Base-by-base conservation (phyloP, 2,329 filamentous ascomycete species). In the Colletotrichum viniferum region DNA sequence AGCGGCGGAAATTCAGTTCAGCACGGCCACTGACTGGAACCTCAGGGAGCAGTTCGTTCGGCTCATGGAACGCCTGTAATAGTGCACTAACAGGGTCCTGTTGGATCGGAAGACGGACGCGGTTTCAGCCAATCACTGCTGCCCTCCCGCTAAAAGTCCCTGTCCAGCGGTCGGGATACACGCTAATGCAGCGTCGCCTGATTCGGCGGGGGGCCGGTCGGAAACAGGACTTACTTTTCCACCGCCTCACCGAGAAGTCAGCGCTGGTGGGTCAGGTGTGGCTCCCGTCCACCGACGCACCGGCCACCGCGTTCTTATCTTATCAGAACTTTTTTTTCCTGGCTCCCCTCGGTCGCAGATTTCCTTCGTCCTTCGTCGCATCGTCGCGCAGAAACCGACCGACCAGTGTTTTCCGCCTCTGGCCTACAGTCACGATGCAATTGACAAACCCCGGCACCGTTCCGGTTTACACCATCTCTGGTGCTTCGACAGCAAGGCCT, bases 401-500 rank as follows among this genome's bases (percentile, higher is more conserved):
- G 55, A 38, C 21, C 28, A 69, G 43, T 52, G 43, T 52, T 34
- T 66, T 38, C 58, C 52, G 66, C 18, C 69, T 16, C 21, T 26
- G 28, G 43, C 69, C 62, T 56, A 62, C 73, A 75, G 66, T 60
- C 63, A 76, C 78, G 76, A 96, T 96, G 95, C 95, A 96, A 88
- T 91, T 96, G 83, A 93, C 94, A 32, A 95, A 95, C 80, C 92
- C 95, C 78, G 95, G 95, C 77, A 90, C 93, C 60, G 94, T 98
- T 75, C 94, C 95, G 73, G 96, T 98, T 3, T 99, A 99, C 83
- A 98, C 97, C 70, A 95, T 99, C 81, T 96, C 96, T 48, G 97
- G 97, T 78, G 95, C 95, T 38, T 95, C 95, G 43, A 96, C 95
- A 21, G 94, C 95, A 8, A 92, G 96, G 30, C 95, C 95, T 24